phyloP scores from a whole-genome alignment of 2,329 filamentous ascomycete genomes.

The Colletotrichum scovillei region DNA sequence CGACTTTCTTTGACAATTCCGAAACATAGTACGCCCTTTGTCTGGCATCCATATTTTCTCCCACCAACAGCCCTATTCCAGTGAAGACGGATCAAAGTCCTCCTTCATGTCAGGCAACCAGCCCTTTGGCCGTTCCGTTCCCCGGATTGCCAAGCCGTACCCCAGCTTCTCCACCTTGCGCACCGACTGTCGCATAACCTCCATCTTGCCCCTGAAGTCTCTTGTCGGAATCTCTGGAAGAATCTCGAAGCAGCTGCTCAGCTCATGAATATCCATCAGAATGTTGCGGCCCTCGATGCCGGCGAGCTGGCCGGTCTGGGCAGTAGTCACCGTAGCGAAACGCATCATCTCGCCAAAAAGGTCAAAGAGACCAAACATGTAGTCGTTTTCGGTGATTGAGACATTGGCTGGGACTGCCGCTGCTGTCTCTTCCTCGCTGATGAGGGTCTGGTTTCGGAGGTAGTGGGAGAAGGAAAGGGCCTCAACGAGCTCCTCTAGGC shows the following conservation, averaged over 20 bases:
- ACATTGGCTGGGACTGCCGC: slow-evolving; percentile 64
- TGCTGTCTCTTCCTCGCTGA: slow-evolving; percentile 73
- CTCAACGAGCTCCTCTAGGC: slow-evolving; percentile 95
- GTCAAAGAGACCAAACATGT: slow-evolving; percentile 91
- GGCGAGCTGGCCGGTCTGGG: slow-evolving; percentile 72
- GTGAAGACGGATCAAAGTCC: slow-evolving; percentile 27
- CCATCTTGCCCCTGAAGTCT: slow-evolving; percentile 81
- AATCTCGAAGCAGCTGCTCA: slow-evolving; percentile 82
- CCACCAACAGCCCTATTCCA: slow-evolving; percentile 1
- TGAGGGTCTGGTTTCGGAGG: slow-evolving; percentile 79
- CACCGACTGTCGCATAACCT: slow-evolving; percentile 88
- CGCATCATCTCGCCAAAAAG: slow-evolving; percentile 97
- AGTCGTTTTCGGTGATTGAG: slow-evolving; percentile 81
- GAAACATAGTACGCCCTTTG: background rate
- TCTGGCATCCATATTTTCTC: background rate
- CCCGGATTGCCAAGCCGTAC: slow-evolving; percentile 88
- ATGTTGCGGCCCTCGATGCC: slow-evolving; percentile 65
- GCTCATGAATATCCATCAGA: slow-evolving; percentile 81
- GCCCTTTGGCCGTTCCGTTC: slow-evolving; percentile 88
- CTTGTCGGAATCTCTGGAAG: slow-evolving; percentile 69
- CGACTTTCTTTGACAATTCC: background rate
- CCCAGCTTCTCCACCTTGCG: slow-evolving; percentile 93
- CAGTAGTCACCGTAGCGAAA: slow-evolving; percentile 90
- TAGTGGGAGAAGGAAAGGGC: slow-evolving; percentile 91
- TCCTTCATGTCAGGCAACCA: slow-evolving; percentile 84